phyloP scores from a whole-genome alignment of 202 grass and related monocot genomes.

The Sporobolus alterniflorus region DNA sequence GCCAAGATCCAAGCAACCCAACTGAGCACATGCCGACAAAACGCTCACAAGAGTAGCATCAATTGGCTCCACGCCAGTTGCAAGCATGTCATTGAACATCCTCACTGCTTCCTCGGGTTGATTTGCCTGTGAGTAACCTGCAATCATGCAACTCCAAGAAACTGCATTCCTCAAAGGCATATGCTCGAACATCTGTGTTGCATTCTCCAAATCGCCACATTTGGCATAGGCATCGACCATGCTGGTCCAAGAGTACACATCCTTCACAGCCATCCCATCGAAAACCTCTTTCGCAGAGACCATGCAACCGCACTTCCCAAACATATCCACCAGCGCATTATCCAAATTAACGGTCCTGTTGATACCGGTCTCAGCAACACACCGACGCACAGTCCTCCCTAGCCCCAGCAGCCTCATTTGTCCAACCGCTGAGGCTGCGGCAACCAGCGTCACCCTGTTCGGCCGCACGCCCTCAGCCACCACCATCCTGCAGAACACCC shows the following conservation, averaged over 20 bases:
- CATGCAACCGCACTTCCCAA: conserved; percentile 57
- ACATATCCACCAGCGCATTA: conserved; percentile 63
- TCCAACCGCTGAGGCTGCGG: conserved; percentile 41
- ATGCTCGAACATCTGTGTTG: conserved; percentile 53
- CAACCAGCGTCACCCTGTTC: conserved; percentile 55
- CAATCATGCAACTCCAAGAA: conserved; percentile 82
- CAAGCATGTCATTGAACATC: conserved; percentile 67
- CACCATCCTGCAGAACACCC: conserved; percentile 64
- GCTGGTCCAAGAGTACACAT: conserved; percentile 74
- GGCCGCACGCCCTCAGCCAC: conserved; percentile 14
- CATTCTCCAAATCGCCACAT: conserved; percentile 56
- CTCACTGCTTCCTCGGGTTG: conserved; percentile 52
- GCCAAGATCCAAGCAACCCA: conserved; percentile 69
- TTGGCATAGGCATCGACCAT: conserved; percentile 77
- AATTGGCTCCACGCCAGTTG: conserved; percentile 50
- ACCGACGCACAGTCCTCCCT: conserved; percentile 41
- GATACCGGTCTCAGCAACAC: conserved; percentile 24
- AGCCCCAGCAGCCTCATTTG: conserved; percentile 49
- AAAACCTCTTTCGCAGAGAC: conserved; percentile 59
- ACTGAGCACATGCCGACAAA: conserved; percentile 55
- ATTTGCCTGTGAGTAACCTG: conserved; percentile 61
- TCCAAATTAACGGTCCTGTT: conserved; percentile 31
- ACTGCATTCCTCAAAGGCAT: conserved; percentile 63
- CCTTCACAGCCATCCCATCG: conserved; percentile 41
- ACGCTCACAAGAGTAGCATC: conserved; percentile 63